phyloP scores from a whole-genome alignment of 495 filamentous ascomycete species.

The Neohortaea acidophila region DNA sequence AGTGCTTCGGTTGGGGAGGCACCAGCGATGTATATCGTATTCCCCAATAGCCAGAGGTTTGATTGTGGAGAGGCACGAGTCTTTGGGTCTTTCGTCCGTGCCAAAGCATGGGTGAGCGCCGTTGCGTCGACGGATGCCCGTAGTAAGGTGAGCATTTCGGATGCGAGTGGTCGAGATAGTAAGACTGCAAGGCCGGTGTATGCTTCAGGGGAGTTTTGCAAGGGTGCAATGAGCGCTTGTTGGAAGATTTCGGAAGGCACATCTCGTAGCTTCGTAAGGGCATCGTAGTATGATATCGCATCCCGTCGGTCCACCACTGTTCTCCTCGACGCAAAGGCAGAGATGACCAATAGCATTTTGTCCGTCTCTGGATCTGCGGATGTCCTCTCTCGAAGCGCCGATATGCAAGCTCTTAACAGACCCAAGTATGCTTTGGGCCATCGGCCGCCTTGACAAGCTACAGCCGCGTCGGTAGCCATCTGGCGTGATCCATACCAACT shows the following conservation, averaged over 20 bases:
- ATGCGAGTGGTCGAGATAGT: constrained; percentile 10
- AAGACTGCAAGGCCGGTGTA: constrained; percentile 13
- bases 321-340: constrained; percentile 17
- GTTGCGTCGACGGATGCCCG: constrained; percentile 6
- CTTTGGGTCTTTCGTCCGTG: not conserved
- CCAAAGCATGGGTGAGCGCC: constrained; percentile 8
- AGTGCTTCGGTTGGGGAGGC: constrained; percentile 39
- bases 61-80: constrained; percentile 20
- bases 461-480: constrained; percentile 16
- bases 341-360: constrained; percentile 1
- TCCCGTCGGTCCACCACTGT: constrained; percentile 17
- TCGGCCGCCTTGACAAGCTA: constrained; percentile 14
- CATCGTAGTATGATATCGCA: constrained; percentile 23
- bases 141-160: constrained; percentile 14
- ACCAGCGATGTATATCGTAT: constrained; percentile 57
- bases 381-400: constrained; percentile 12
- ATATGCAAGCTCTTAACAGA: constrained; percentile 20
- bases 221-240: constrained; percentile 11
- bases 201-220: constrained; percentile 6
- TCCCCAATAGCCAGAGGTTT: constrained; percentile 57
- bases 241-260: constrained; percentile 5
- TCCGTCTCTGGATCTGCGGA: constrained; percentile 4
- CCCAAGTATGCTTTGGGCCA: constrained; percentile 26
- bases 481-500: constrained; percentile 23
- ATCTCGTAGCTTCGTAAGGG: constrained; percentile 17